Evolutionary conservation across 2,329 filamentous ascomycete genomes (phyloP).

Genomic region (Monilinia fructigena): DNA sequence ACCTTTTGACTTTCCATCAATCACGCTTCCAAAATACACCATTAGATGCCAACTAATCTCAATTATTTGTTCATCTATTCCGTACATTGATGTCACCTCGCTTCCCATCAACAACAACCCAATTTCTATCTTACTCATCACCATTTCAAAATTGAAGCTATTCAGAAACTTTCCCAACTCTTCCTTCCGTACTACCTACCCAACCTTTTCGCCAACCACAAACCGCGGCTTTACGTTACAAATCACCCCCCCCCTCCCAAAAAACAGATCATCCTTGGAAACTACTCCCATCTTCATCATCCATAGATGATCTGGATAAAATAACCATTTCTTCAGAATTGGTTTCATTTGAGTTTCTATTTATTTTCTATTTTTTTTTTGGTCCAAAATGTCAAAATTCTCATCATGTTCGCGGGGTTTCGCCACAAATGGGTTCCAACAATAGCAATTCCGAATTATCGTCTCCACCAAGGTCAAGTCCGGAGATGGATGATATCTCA

Average conservation of each 20-base stretch:
- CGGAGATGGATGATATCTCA: constrained; percentile 44
- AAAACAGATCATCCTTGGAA: neutral
- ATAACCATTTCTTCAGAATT: neutral
- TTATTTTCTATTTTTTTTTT: neutral
- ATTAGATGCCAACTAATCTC: constrained; percentile 26
- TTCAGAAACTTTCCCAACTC: constrained; percentile 30
- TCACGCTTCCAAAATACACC: constrained; percentile 24
- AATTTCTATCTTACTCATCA: constrained; percentile 26
- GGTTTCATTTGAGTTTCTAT: neutral
- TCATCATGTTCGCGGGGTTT: constrained; percentile 20
- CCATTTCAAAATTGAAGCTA: constrained; percentile 36
- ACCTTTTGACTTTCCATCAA: constrained; percentile 28
- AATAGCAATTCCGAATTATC: constrained; percentile 47
- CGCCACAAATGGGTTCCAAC: constrained; percentile 26
- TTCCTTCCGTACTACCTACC: neutral
- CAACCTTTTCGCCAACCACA: constrained; percentile 14
- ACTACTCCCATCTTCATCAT: neutral
- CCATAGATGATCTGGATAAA: constrained; percentile 1
- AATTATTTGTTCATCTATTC: constrained; percentile 11
- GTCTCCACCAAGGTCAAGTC: constrained; percentile 52
- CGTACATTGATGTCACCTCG: constrained; percentile 16
- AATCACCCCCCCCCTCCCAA: neutral
- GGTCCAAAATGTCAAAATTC: constrained; percentile 16
- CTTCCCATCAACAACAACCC: constrained; percentile 18
- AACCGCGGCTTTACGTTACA: neutral